Evolutionary conservation across 352 stramenopile species (phyloP).

Genomic region (Globisporangium canariense): DNA sequence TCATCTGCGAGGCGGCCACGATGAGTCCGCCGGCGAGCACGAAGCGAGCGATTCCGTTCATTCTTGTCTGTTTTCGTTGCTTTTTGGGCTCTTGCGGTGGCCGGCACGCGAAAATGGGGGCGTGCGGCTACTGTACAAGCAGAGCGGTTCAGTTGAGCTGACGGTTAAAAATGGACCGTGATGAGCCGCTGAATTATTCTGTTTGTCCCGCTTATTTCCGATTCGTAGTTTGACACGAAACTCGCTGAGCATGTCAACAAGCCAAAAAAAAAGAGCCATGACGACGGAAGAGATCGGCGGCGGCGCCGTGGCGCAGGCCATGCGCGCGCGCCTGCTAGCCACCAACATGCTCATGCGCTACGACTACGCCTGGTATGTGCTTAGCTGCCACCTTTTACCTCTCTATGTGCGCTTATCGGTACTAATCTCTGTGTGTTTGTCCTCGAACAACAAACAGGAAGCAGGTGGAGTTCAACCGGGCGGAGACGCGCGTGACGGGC

Average conservation of each 20-base stretch:
- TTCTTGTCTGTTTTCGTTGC: conserved; percentile 17
- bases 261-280: background rate
- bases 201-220: background rate
- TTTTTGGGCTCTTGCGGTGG: background rate
- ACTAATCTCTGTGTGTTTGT: conserved; percentile 9
- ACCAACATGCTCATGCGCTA: conserved; percentile 77
- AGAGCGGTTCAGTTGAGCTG: background rate
- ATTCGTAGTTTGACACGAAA: background rate
- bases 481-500: conserved; percentile 48
- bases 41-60: conserved; percentile 77
- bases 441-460: conserved; percentile 45
- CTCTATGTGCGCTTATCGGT: background rate
- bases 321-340: conserved; percentile 44
- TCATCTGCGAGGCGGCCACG: conserved; percentile 63
- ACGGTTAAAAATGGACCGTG: background rate
- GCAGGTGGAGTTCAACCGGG: conserved; percentile 50
- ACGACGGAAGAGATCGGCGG: background rate
- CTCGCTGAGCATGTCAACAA: background rate
- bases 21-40: conserved; percentile 66
- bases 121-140: too few relatives aligned
- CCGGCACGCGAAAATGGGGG: background rate
- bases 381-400: background rate
- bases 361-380: conserved; percentile 73
- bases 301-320: background rate
- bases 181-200: too few relatives aligned